These are phyloP conservation scores for Phoma herbarum DNA, from an alignment of 2,329 filamentous ascomycete genomes.

Conservation along the genomic window DNA sequence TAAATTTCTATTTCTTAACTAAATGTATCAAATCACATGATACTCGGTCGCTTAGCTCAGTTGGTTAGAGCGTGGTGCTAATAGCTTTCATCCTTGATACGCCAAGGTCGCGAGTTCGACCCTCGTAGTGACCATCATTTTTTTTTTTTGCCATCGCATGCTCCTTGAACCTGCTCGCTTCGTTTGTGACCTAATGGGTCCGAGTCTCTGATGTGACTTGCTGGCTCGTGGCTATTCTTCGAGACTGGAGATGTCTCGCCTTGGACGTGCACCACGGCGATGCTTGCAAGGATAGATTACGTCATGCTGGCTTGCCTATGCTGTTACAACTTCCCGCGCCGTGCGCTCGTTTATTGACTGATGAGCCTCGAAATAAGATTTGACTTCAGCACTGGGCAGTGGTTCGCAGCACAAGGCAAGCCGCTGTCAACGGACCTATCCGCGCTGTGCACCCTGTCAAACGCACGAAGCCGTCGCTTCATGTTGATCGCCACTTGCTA, in stretches of 20 bases:
- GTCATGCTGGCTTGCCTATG: too few relatives aligned
- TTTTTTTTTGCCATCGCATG: constrained; percentile 6
- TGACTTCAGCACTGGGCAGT: constrained; percentile 21
- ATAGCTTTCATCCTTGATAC: constrained; percentile 25
- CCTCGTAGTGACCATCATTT: constrained; percentile 26
- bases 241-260: too few relatives aligned
- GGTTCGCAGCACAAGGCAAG: constrained; percentile 22
- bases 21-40: too few relatives aligned
- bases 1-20: too few relatives aligned
- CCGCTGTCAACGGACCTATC: constrained; percentile 23
- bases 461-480: constrained; percentile 26
- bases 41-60: constrained; percentile 25
- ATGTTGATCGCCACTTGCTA: constrained; percentile 17
- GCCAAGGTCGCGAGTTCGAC: constrained; percentile 30
- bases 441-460: constrained; percentile 31
- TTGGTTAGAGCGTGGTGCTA: constrained; percentile 31
- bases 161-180: not conserved
- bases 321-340: not conserved
- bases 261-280: too few relatives aligned
- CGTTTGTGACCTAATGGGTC: too few relatives aligned
- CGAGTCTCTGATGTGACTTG: too few relatives aligned
- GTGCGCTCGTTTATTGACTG: not conserved
- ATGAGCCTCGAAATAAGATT: constrained; percentile 1
- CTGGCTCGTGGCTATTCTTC: too few relatives aligned
- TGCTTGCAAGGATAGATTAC: too few relatives aligned